Base-by-base conservation (phyloP, 441 rosid species). In the Aleurites moluccanus region DNA sequence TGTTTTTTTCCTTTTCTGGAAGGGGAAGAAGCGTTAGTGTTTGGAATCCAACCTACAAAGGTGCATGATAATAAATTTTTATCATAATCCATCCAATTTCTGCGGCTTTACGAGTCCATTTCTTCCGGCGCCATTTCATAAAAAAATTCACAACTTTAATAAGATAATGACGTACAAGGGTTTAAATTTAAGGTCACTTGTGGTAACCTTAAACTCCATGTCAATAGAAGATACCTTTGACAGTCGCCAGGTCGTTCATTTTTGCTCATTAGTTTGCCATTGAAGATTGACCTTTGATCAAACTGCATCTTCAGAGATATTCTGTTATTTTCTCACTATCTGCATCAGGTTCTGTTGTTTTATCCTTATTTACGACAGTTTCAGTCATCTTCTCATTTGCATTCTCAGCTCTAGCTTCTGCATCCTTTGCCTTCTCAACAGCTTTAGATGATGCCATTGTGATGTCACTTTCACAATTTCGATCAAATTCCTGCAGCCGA, bases 401-500 rank as follows among this genome's bases (percentile, higher is more conserved):
- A 21, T 21, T 2, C 7, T 61, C 35, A 44, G 53, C 47, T 5
- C 30, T 35, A 42, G 35, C 68, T 52, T 56, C 61, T 15, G 18
- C 50, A 61, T 57, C 49, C 25, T 61, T 52, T 21, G 60, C 59
- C 63, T 72, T 70, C 69, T 55, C 28, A 11, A 40, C 0, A 57
- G 62, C 59, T 8, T 57, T 77, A 9, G 61, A 28, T 50, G 57
- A 27, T 59, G n/a, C 74, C 55, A 56, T 16, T 20, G 38, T 21
- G 20, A 16, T n/a, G 7, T 53, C 44, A 20, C 75, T 73, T 67
- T 64, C 74, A 11, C n/a, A 52, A 11, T 68, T 73, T 73, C 11
- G 44, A 45, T 64, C 15, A 61, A 45, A 74, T 68, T 78, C 67
- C 81, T 33, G 61, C 50, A 81, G 67, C 61, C 56, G 49, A 75